These are phyloP conservation scores for Mrakia blollopis DNA, from an alignment of 768 basidiomycete genomes.

Conservation along the genomic window DNA sequence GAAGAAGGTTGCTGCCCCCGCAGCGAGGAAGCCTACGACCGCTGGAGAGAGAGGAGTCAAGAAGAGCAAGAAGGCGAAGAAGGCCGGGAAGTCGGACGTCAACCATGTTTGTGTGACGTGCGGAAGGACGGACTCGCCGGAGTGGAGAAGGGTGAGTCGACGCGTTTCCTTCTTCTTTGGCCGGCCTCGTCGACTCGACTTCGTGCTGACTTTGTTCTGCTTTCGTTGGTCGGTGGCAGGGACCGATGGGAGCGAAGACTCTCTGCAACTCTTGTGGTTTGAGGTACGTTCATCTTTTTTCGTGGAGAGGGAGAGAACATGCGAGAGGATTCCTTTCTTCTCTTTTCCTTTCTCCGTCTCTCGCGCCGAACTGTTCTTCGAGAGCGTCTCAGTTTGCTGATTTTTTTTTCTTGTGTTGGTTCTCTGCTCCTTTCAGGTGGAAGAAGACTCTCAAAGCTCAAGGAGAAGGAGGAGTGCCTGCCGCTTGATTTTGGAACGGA, in stretches of 20 bases:
- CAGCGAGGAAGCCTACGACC: constrained; percentile 23
- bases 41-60: constrained; percentile 3
- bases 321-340: neutral
- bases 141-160: constrained; percentile 77
- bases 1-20: neutral
- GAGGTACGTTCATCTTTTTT: constrained; percentile 2
- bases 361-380: neutral
- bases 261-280: constrained; percentile 61
- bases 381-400: neutral
- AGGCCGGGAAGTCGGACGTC: constrained; percentile 48
- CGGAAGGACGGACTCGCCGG: constrained; percentile 90
- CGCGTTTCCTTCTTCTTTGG: neutral
- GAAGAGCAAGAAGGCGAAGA: constrained; percentile 34
- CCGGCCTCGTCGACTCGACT: neutral
- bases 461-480: neutral
- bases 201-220: neutral
- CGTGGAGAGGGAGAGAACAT: too few species aligned
- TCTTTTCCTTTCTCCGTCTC: neutral
- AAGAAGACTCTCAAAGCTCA: constrained; percentile 4
- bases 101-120: constrained; percentile 87
- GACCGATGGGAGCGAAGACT: constrained; percentile 93
- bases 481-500: too few species aligned
- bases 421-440: constrained; percentile 9
- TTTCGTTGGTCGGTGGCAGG: constrained; percentile 46
- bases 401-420: neutral